Percentiles rank a stretch among this genome's conserved stretches.
phyloP scores from a whole-genome alignment of 1,284 basidiomycete genomes.

The Schizophyllum amplum region DNA sequence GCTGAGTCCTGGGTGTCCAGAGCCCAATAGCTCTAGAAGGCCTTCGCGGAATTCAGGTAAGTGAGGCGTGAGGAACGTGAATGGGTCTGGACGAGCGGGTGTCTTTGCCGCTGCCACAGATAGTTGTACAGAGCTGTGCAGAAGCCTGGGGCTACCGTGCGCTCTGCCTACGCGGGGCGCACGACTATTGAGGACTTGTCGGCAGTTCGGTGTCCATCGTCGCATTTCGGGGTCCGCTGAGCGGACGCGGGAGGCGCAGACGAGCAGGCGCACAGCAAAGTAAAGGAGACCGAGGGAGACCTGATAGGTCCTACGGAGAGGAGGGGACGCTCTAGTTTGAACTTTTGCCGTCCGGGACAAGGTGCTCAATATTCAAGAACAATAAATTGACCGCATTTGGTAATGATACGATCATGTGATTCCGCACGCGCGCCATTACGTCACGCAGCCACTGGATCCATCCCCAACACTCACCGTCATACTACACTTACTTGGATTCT shows the following conservation, averaged over 20 bases:
- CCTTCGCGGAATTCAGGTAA: neutral
- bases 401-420: neutral
- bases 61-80: neutral
- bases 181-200: neutral
- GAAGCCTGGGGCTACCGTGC: neutral
- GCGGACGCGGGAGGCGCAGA: too few species aligned
- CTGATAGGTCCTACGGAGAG: too few species aligned
- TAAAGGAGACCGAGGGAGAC: too few species aligned
- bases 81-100: neutral
- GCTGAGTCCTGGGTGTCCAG: slow-evolving; percentile 82
- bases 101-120: neutral
- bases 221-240: neutral
- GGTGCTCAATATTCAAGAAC: too few species aligned
- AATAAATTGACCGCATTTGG: neutral
- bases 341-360: too few species aligned
- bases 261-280: too few species aligned
- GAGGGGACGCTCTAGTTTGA: too few species aligned
- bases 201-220: neutral
- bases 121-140: neutral
- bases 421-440: neutral
- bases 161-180: neutral
- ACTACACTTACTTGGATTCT: too few species aligned
- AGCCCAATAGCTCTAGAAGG: slow-evolving; percentile 69
- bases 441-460: neutral
- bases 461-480: neutral